phyloP scores from a whole-genome alignment of 352 stramenopile species.

The Phytophthora ohioensis region DNA sequence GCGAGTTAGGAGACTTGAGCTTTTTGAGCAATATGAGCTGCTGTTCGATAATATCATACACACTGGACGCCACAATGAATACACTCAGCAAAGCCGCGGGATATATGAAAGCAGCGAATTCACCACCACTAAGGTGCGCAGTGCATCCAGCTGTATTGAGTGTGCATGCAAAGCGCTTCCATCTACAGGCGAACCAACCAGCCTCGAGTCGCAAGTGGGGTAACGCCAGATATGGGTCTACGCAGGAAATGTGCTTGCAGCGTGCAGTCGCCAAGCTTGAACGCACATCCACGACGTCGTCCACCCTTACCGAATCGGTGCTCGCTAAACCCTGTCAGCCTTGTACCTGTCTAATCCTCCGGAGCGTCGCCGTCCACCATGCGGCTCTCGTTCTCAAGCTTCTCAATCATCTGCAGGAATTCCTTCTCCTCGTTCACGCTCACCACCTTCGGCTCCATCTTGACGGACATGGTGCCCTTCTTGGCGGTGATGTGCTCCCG shows the following conservation, averaged over 20 bases:
- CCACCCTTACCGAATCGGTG: conserved; percentile 8
- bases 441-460: conserved; percentile 99
- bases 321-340: conserved; percentile 15
- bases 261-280: conserved; percentile 18
- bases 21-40: conserved; percentile 7
- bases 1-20: not conserved
- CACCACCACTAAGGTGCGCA: conserved; percentile 32
- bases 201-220: conserved; percentile 18
- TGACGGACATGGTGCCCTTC: conserved; percentile 96
- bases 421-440: conserved; percentile 99
- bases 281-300: conserved; percentile 10
- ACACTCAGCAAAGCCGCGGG: not conserved
- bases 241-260: conserved; percentile 11
- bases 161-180: conserved; percentile 31
- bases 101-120: conserved; percentile 40
- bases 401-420: conserved; percentile 99
- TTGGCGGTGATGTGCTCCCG: conserved; percentile 94
- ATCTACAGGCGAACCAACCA: conserved; percentile 23
- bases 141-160: conserved; percentile 41
- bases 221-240: conserved; percentile 11
- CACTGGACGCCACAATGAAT: not conserved
- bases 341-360: conserved; percentile 85
- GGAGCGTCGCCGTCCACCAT: conserved; percentile 98
- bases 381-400: conserved; percentile 98
- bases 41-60: not conserved